Base-by-base conservation (phyloP, 2,329 filamentous ascomycete genomes). In the Teratosphaeriaceae sp. region DNA sequence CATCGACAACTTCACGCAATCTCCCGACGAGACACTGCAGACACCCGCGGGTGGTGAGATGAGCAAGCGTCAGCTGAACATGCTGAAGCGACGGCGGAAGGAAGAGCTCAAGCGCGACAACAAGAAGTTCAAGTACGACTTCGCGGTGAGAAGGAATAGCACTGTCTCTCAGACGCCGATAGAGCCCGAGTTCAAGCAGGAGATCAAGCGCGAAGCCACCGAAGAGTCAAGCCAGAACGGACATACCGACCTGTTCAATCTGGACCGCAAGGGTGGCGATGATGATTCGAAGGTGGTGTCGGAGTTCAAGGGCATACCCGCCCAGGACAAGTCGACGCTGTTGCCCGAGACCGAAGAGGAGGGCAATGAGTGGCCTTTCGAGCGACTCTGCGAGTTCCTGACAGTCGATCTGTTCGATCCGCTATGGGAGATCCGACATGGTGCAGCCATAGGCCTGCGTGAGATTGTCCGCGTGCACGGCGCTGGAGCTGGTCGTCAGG, bases 401-500 rank as follows among this genome's bases (percentile, higher is more conserved):
- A 90, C 87, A 57, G 76, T 97, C 24, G 92, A 98, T 60, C 74
- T 98, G 1, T 97, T 98, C 55, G 90, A 98, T 60, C 73, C 85
- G 2, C 82, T 84, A 37, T 98, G 92, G 94, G 92, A 98, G 65
- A 88, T 89, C 6, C 84, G 92, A 13, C 92, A 98, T 63, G 92
- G 92, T 57, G 92, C 94, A 43, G 89, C 92, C 12, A 92, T 98
- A 83, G 92, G 88, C 9, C 71, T 98, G 27, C 80, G 92, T 58
- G 92, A 98, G 65, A 80, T 98, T 15, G 75, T 96, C 40, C 82
- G 90, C 48, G 85, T 88, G n/a, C 92, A 98, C 59, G 92, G 92
- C 33, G 79, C 73, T 40, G 92, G 90, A 44, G 90, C 92, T 44
- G 94, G 92, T 27, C 82, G 90, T 40, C 62, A 80, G 44, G 79